Evolutionary conservation across 2,329 filamentous ascomycete species (phyloP).

Genomic region (Didymella lethalis): DNA sequence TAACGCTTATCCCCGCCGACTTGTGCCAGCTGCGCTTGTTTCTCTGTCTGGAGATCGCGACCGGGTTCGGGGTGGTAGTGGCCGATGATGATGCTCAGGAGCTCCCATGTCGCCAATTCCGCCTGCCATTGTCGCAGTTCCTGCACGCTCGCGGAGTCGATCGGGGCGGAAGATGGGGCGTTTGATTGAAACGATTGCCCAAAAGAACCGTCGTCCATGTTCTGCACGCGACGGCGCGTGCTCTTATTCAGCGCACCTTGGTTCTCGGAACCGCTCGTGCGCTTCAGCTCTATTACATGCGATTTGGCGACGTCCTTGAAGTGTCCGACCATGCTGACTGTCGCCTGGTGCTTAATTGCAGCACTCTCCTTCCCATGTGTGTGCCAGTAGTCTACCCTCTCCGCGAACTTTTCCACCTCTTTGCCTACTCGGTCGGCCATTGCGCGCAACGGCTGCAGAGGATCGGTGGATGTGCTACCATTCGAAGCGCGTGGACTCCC

Average conservation of each 20-base stretch:
- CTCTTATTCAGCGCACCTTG: slow-evolving; percentile 43
- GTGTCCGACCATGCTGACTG: slow-evolving; percentile 49
- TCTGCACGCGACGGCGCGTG: slow-evolving; percentile 44
- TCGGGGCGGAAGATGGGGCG: slow-evolving; percentile 26
- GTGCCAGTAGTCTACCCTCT: slow-evolving; percentile 77
- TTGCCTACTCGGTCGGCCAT: slow-evolving; percentile 74
- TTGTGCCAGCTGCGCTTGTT: slow-evolving; percentile 42
- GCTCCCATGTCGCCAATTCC: slow-evolving; percentile 90
- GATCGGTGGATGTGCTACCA: slow-evolving; percentile 46
- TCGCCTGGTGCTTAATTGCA: slow-evolving; percentile 63
- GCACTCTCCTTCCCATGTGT: slow-evolving; percentile 38
- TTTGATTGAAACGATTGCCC: slow-evolving; percentile 31
- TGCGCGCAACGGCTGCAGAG: slow-evolving; percentile 67
- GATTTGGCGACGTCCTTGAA: slow-evolving; percentile 62
- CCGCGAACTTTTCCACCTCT: slow-evolving; percentile 88
- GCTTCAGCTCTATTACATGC: slow-evolving; percentile 56
- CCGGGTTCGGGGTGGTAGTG: slow-evolving; percentile 63
- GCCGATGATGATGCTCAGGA: slow-evolving; percentile 77
- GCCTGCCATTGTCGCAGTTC: slow-evolving; percentile 74
- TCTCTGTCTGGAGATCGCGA: slow-evolving; percentile 43
- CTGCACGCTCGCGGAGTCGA: slow-evolving; percentile 51
- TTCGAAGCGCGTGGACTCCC: slow-evolving; percentile 27
- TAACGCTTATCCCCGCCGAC: slow-evolving; percentile 56
- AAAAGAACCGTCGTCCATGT: slow-evolving; percentile 35
- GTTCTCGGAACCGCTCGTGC: slow-evolving; percentile 52